Evolutionary conservation across 345 rosid genomes (phyloP).

Genomic region (Eucalyptus erythrocorys): DNA sequence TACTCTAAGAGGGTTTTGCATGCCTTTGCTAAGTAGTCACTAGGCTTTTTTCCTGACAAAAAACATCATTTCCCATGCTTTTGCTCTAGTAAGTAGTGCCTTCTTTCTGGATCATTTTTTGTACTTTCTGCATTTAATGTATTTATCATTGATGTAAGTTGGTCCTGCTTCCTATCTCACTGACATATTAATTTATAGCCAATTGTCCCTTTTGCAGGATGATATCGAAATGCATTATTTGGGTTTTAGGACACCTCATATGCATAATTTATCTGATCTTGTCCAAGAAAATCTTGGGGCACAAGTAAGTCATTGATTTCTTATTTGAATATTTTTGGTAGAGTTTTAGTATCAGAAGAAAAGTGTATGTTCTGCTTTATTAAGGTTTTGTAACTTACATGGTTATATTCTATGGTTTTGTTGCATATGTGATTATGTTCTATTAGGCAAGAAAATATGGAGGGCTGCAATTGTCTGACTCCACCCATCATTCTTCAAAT

Average conservation of each 20-base stretch:
- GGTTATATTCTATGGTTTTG: background rate
- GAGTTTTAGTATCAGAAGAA: background rate
- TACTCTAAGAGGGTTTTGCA: background rate
- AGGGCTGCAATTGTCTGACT: constrained; percentile 54
- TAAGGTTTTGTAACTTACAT: background rate
- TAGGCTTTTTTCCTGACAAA: background rate
- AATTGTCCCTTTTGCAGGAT: constrained; percentile 21
- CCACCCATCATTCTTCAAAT: constrained; percentile 44
- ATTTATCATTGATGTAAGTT: background rate
- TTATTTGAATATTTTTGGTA: background rate
- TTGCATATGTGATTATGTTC: background rate
- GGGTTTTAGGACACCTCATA: constrained; percentile 79
- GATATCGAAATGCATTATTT: constrained; percentile 56
- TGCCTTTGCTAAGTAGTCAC: background rate
- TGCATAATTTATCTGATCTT: constrained; percentile 73
- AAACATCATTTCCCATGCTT: background rate
- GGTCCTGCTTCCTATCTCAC: background rate
- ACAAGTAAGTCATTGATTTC: constrained; percentile 22
- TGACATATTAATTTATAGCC: background rate
- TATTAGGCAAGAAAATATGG: constrained; percentile 36
- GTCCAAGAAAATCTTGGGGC: constrained; percentile 48
- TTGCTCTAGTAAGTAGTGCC: background rate
- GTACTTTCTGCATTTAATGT: background rate
- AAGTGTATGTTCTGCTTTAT: background rate
- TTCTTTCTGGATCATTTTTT: background rate